Percentiles rank a stretch among this genome's conserved stretches.
Conservation (phyloP, 306 rosid species). For the Lathyrus oleraceus region DNA sequence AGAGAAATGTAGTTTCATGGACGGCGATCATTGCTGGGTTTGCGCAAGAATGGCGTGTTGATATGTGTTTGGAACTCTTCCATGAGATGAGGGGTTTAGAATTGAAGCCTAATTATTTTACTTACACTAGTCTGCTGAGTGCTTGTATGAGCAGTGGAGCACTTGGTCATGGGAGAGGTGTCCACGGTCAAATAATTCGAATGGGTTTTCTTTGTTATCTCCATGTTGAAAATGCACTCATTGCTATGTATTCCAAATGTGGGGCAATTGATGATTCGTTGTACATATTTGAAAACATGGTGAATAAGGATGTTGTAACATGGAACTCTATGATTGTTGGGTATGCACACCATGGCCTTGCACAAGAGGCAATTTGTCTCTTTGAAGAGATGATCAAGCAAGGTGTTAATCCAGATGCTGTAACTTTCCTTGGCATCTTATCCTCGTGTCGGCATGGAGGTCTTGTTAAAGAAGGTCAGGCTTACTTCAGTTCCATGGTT, state of each 20-base stretch:
- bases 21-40: conserved; percentile 69
- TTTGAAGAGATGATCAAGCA: conserved; percentile 63
- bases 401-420: conserved; percentile 55
- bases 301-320: conserved; percentile 54
- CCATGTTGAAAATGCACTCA: conserved; percentile 63
- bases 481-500: conserved; percentile 66
- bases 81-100: conserved; percentile 49
- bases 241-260: conserved; percentile 83
- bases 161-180: conserved; percentile 70
- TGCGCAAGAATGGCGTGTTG: conserved; percentile 71
- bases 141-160: conserved; percentile 88
- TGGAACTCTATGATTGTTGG: conserved; percentile 94
- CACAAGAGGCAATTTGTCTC: conserved; percentile 57
- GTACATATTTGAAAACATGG: conserved; percentile 53
- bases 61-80: conserved; percentile 63
- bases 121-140: conserved; percentile 64
- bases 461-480: conserved; percentile 62
- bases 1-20: conserved; percentile 82
- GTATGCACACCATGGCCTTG: conserved; percentile 78
- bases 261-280: conserved; percentile 65
- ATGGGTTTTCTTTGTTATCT: conserved; percentile 59
- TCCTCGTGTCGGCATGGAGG: conserved; percentile 85
- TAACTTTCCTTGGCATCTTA: conserved; percentile 69
- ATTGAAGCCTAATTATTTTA: conserved; percentile 66
- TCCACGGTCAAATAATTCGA: conserved; percentile 63